Evolutionary conservation across 2,329 filamentous ascomycete genomes (phyloP).

Genomic region (Cercospora citrullina): DNA sequence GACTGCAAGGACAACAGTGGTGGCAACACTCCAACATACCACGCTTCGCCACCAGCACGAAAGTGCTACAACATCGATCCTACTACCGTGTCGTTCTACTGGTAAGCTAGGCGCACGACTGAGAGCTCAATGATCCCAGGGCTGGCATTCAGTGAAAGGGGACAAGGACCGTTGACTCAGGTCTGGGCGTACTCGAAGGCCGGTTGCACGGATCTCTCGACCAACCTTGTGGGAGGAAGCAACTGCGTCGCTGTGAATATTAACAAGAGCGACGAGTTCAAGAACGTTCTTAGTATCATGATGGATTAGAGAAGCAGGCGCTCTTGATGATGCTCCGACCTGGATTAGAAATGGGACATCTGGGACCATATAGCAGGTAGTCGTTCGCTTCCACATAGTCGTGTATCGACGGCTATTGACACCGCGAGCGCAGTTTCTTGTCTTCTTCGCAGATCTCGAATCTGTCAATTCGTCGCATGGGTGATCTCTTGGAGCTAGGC

Average conservation of each 20-base stretch:
- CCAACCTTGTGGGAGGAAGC: constrained; percentile 6
- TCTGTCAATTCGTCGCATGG: not conserved
- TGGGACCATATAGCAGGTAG: not conserved
- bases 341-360: not conserved
- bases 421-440: not conserved
- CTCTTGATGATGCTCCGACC: not conserved
- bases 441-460: not conserved
- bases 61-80: constrained; percentile 15
- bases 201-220: constrained; percentile 6
- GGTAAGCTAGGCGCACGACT: not conserved
- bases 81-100: constrained; percentile 2
- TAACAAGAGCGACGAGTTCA: constrained; percentile 7
- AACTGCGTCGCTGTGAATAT: constrained; percentile 9
- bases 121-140: not conserved
- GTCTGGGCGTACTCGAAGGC: constrained; percentile 14
- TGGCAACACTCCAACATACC: constrained; percentile 14
- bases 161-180: constrained; percentile 6
- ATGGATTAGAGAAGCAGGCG: constrained; percentile 5
- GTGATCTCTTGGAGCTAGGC: not conserved
- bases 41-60: constrained; percentile 9
- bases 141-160: no score
- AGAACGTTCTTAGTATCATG: constrained; percentile 12
- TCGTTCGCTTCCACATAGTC: not conserved
- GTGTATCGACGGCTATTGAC: not conserved
- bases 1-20: constrained; percentile 12